Conservation (phyloP, 129 eudicot species). For the Tagetes patula region DNA sequence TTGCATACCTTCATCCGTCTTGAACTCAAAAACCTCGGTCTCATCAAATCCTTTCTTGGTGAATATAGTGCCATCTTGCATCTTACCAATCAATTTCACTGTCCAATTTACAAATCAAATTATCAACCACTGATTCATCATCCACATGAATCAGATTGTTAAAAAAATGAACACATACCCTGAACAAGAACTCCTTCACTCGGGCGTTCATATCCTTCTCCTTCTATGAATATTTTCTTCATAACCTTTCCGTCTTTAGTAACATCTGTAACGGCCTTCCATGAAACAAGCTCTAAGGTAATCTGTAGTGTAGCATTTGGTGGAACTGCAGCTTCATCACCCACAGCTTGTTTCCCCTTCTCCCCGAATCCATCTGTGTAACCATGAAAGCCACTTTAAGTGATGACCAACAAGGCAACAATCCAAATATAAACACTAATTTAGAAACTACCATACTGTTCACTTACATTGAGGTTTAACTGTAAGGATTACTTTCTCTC, state of each 20-base stretch:
- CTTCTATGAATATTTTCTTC: conserved; percentile 80
- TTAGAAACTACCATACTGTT: neutral
- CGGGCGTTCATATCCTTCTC: conserved; percentile 88
- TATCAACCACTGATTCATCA: conserved; percentile 3
- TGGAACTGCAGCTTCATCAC: conserved; percentile 70
- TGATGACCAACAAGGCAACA: neutral
- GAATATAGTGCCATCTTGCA: conserved; percentile 80
- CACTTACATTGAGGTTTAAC: conserved; percentile 88
- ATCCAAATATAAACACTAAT: neutral
- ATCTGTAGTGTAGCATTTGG: conserved; percentile 70
- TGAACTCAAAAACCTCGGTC: conserved; percentile 64
- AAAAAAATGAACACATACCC: conserved; percentile 27
- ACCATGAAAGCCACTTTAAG: neutral
- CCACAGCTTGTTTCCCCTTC: conserved; percentile 71
- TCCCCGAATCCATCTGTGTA: conserved; percentile 97
- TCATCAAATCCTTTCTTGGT: conserved; percentile 65
- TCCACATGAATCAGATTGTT: neutral
- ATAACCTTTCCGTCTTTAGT: conserved; percentile 78
- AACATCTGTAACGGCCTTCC: conserved; percentile 72
- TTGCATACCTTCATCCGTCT: conserved; percentile 81
- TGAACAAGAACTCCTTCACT: conserved; percentile 86
- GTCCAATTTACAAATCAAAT: conserved; percentile 12
- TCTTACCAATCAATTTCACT: conserved; percentile 83
- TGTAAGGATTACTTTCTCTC: conserved; percentile 67
- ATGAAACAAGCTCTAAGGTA: conserved; percentile 69